Conservation (phyloP, 306 rosid genomes). For the Pterocarpus macrocarpus region DNA sequence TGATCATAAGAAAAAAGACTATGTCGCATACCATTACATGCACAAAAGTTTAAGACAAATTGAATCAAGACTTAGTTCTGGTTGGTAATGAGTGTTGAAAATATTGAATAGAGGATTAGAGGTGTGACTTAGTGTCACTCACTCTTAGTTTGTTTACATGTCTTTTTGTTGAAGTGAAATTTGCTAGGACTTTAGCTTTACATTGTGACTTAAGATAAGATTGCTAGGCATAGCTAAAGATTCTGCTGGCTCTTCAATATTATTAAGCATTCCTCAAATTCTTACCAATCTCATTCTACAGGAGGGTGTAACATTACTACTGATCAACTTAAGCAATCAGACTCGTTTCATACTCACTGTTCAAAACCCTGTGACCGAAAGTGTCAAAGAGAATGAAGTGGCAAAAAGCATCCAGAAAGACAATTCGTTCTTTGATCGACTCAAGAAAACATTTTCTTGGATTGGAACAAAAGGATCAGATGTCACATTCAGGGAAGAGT, state of each 20-base stretch:
- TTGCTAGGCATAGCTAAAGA: slow-evolving; percentile 17
- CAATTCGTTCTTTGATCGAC: slow-evolving; percentile 48
- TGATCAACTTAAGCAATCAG: slow-evolving; percentile 85
- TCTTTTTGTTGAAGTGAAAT: background rate
- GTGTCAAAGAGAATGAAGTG: slow-evolving; percentile 27
- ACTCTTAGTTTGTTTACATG: background rate
- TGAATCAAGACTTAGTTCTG: background rate
- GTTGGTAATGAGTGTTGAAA: slow-evolving; percentile 10
- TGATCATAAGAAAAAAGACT: background rate
- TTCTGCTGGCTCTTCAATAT: background rate
- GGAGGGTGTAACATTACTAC: slow-evolving; percentile 76
- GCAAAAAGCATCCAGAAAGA: slow-evolving; percentile 46
- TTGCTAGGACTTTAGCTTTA: slow-evolving; percentile 1
- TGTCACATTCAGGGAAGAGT: slow-evolving; percentile 78
- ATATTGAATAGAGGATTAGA: background rate
- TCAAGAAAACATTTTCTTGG: slow-evolving; percentile 85
- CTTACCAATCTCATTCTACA: slow-evolving; percentile 52
- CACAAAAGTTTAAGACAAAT: background rate
- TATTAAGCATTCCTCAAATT: slow-evolving; percentile 17
- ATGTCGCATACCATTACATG: background rate
- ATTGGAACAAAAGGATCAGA: slow-evolving; percentile 79
- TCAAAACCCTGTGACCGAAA: slow-evolving; percentile 48
- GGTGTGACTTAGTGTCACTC: slow-evolving; percentile 26
- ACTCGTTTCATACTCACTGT: slow-evolving; percentile 63
- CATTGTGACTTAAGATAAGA: background rate